Percentiles rank a stretch among this genome's conserved stretches.
phyloP scores from a whole-genome alignment of 257 asterid genomes.

The Handroanthus guayacan region DNA sequence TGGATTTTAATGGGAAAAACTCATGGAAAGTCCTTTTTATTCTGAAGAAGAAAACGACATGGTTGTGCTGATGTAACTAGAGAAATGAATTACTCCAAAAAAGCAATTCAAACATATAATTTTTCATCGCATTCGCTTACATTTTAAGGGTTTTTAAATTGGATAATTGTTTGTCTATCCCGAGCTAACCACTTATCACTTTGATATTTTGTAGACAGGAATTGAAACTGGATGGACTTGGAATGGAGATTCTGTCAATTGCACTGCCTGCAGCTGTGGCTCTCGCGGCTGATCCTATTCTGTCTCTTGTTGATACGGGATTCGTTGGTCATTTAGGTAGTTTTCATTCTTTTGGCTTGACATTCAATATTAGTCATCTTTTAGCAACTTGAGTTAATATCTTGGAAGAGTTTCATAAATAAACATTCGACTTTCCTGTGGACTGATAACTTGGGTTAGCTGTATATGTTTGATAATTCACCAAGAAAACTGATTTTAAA shows the following conservation, averaged over 20 bases:
- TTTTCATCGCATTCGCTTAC: not conserved
- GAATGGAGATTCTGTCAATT: conserved; percentile 77
- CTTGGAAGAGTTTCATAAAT: not conserved
- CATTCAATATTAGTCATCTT: not conserved
- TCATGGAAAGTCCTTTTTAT: not conserved
- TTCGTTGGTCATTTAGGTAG: conserved; percentile 94
- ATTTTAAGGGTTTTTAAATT: not conserved
- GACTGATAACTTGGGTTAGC: conserved; percentile 11
- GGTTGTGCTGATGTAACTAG: not conserved
- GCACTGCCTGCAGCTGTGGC: conserved; percentile 94
- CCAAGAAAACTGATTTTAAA: not conserved
- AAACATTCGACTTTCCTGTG: not conserved
- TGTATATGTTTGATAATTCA: not conserved
- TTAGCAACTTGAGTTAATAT: conserved; percentile 3
- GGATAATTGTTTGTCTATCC: not conserved
- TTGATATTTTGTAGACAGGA: conserved; percentile 54
- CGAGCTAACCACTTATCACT: conserved; percentile 2
- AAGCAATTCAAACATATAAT: no score
- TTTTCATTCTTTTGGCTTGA: conserved; percentile 16
- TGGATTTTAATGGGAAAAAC: not conserved
- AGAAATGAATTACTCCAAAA: not conserved
- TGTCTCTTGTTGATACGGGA: conserved; percentile 87
- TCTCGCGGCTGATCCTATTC: conserved; percentile 88
- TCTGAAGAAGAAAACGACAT: not conserved
- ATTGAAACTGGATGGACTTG: conserved; percentile 67